Evolutionary conservation across 2,329 filamentous ascomycete genomes (phyloP), one percentile per base, ranked within the genome.

Genomic region (Aspergillus pseudoviridinutans): DNA sequence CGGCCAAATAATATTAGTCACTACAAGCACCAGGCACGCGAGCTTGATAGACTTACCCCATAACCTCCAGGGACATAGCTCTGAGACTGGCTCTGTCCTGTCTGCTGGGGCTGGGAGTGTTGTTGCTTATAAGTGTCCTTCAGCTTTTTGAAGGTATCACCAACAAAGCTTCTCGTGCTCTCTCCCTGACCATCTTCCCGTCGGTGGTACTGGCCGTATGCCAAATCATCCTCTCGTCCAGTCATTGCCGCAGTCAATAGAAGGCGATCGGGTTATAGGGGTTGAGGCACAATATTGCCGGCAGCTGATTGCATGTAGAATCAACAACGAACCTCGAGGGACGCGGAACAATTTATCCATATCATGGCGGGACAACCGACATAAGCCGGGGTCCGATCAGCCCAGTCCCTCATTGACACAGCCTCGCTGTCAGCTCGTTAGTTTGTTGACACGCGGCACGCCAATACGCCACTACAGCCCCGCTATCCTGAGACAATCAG

Each of bases 151-250:
- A 79, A 78, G 59, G 81, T 76, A 64, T 81, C 79, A 46, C 80
- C 78, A 41, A 82, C 70, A 32, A 84, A 65, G n/a, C 80, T 78
- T 42, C 80, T 74, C 51, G 81, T 78, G 38, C 71, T 72, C 49
- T 77, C 76, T 38, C 60, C 64, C 29, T 41, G 50, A 7, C 24
- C 35, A 38, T 35, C 17, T 7, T 35, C 50, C 57, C 4, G 49
- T 29, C 12, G 67, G 66, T 74, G 66, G 63, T 81, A 82, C 38
- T 81, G 77, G 60, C 82, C 82, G 66, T 85, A 85, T 55, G 82
- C 82, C 66, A 85, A 66, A 59, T 77, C 75, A 63, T 84, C 79
- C 61, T 84, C 79, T 56, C 75, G 67, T 51, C 71, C 66, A 20
- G 75, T 71, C 75, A 77, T 77, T 28, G 50, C 46, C 42, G 28